Evolutionary conservation across 345 rosid species (phyloP), one percentile per base, ranked within the genome.

Genomic region (Lepidium sativum): DNA sequence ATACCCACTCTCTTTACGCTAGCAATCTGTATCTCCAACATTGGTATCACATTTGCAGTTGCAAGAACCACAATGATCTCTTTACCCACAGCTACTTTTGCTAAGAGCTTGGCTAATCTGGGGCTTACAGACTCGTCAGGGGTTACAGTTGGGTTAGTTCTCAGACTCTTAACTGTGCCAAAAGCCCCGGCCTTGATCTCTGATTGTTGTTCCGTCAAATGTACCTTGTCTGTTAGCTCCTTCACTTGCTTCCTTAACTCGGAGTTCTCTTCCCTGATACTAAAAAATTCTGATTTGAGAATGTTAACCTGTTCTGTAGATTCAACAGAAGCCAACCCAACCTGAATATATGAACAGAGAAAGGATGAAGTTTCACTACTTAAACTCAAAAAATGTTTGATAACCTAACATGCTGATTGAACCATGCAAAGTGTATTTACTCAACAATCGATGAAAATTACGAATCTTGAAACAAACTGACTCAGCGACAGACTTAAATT

Each of bases 61-160:
- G 97, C 98, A 56, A 92, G 85, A 5, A 90, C 88, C 71, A 92
- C 92, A 34, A 92, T 84, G 39, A 89, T 63, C 80, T 89, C 97
- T 56, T 84, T 87, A 47, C 35, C 31, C 52, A 83, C 75, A 56
- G 98, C 82, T 68, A 92, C 75, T 65, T 73, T 57, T 70, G 81
- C 86, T 78, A 89, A 67, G 9, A 92, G 69, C 77, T 86, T 83
- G 8, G 95, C 92, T 73, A 92, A 65, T 72, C 92, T 80, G 0
- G 82, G 87, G 77, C 85, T 89, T 54, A 80, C 87, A n/a, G 85
- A 85, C 47, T 83, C 84, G 53, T 88, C 96, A 2, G 91, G 88
- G 43, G 77, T 37, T 25, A 88, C 80, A 8, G 81, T 59, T 8
- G 95, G 96, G 59, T 71, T 85, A 61, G 85, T 86, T 76, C 86